Conservation (phyloP, 1,139 yeast genomes). For the Nadsonia starkeyi-henricii region DNA sequence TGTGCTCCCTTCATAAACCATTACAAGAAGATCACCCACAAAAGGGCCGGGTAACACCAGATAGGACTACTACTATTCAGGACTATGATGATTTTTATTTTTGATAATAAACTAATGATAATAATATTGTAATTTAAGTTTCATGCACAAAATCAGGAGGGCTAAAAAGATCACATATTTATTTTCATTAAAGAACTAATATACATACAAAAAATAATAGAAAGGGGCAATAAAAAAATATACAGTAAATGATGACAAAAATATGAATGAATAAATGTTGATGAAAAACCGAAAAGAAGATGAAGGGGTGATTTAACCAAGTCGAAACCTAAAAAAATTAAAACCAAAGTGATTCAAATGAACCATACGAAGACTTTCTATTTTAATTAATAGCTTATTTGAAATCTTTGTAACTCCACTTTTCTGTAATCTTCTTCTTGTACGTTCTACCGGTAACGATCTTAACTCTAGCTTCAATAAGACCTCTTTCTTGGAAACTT, state of each 20-base stretch:
- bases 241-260: not conserved
- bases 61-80: too few species aligned
- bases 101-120: too few species aligned
- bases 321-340: too few species aligned
- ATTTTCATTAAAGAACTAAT: not conserved
- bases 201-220: not conserved
- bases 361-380: too few species aligned
- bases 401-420: constrained; percentile 82
- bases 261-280: not conserved
- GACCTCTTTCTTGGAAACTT: constrained; percentile 69
- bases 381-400: constrained; percentile 10
- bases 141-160: not conserved
- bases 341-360: too few species aligned
- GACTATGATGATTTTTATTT: too few species aligned
- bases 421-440: constrained; percentile 66
- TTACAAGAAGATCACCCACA: too few species aligned
- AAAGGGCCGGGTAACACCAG: too few species aligned
- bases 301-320: too few species aligned
- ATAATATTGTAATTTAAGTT: too few species aligned
- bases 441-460: constrained; percentile 49
- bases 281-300: not conserved
- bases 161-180: constrained; percentile 1
- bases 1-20: too few species aligned
- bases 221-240: not conserved
- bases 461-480: constrained; percentile 72